Conservation (phyloP, 2,329 filamentous ascomycete genomes). For the Trichoderma simmonsii region DNA sequence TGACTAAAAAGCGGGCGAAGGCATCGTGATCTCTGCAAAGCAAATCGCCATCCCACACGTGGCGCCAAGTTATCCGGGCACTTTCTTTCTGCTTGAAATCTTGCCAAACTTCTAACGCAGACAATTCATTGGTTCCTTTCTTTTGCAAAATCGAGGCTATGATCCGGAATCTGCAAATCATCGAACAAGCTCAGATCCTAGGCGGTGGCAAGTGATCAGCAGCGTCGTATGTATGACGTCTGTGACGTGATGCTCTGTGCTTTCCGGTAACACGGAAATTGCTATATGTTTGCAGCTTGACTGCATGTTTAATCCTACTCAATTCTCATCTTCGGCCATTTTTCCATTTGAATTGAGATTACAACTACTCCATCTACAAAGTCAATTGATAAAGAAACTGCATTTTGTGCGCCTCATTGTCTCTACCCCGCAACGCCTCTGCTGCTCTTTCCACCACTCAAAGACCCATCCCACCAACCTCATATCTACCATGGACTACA, state of each 20-base stretch:
- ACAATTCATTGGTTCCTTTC: neutral
- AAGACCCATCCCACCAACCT: neutral
- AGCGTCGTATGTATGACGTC: conserved; percentile 6
- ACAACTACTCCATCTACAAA: neutral
- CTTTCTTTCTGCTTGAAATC: neutral
- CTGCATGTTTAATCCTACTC: neutral
- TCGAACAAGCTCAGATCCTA: neutral
- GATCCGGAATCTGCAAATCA: neutral
- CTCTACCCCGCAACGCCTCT: neutral
- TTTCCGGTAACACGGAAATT: neutral
- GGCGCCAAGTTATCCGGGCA: neutral
- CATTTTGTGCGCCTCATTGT: neutral
- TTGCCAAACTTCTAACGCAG: neutral
- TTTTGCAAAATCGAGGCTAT: neutral
- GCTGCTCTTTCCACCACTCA: neutral
- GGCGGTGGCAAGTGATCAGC: neutral
- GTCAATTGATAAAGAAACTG: neutral
- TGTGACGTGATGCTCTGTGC: neutral
- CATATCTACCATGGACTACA: conserved; percentile 13
- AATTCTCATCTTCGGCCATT: neutral
- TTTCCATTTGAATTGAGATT: neutral
- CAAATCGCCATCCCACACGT: conserved; percentile 1
- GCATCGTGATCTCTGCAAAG: neutral
- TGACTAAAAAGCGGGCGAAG: neutral
- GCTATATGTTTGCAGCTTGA: neutral